Evolutionary conservation across 495 filamentous ascomycete species (phyloP), one percentile per base, ranked within the genome.

Genomic region (Aspergillus campestris): DNA sequence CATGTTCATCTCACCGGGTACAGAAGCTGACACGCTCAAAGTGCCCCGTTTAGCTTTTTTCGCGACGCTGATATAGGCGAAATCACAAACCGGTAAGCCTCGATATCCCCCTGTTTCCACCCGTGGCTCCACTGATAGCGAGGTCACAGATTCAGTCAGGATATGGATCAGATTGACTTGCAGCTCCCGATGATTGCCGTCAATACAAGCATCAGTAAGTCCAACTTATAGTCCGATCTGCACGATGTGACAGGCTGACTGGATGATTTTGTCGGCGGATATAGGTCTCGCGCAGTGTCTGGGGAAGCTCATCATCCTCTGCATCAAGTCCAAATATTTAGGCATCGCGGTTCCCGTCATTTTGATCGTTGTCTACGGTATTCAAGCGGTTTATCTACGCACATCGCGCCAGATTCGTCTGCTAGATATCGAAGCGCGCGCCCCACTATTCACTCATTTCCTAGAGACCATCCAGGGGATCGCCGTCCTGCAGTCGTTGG

Each of bases 401-500:
- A 24, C 18, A 24, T 24, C 18, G 18, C 18, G 18, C 18, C 18
- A 24, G 18, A 24, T 24, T 24, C 18, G 18, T 4, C 18, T 24
- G 18, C 18, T 24, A 24, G 18, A 24, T 24, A 24, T 24, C 18
- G 18, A 24, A 24, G 18, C 18, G 18, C 18, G 18, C 18, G 18
- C 18, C 2, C 18, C 18, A 24, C 18, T 24, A 4, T 24, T 24
- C 18, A 24, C 18, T 4, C 18, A 24, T 24, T 24, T 24, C 18
- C 18, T 24, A 24, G 18, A 24, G 18, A 24, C 18, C 18, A 66
- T 88, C 4, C 71, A 72, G 0, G 87, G 86, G 10, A 72, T 87
- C 0, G 59, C 76, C 27, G 88, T 80, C 9, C 86, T 92, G 45
- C 79, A 86, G 8, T 79, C 81, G 1, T 89, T 83, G 55, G 76